Evolutionary conservation across 345 rosid species (phyloP).

Genomic region (Salix koriyanagi): DNA sequence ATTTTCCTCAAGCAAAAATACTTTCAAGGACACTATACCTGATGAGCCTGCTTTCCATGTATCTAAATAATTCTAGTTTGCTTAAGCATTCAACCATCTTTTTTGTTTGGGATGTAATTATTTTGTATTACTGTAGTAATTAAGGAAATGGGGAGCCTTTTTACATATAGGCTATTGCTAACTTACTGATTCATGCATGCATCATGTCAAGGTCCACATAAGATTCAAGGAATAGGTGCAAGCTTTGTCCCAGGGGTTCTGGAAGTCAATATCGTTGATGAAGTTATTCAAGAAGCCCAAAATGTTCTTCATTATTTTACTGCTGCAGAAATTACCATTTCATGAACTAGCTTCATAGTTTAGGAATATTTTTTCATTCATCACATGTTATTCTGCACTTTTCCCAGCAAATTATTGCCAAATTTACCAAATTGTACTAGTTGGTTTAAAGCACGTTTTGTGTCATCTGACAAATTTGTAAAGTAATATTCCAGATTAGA

Average conservation of each 20-base stretch:
- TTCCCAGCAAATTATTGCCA: not conserved
- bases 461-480: not conserved
- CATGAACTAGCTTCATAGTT: not conserved
- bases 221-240: constrained; percentile 95
- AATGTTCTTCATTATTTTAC: not conserved
- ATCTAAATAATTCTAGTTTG: not conserved
- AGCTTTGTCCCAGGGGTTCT: constrained; percentile 79
- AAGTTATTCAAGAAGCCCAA: constrained; percentile 61
- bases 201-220: constrained; percentile 62
- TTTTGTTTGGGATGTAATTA: too few relatives aligned
- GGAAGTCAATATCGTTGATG: constrained; percentile 49
- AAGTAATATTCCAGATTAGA: not conserved
- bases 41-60: not conserved
- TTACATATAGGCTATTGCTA: not conserved
- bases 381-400: not conserved
- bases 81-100: too few relatives aligned
- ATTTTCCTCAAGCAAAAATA: not conserved
- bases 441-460: not conserved
- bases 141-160: not conserved
- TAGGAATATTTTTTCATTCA: too few relatives aligned
- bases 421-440: not conserved
- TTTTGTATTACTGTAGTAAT: not conserved
- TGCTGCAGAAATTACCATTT: not conserved
- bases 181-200: not conserved
- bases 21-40: not conserved